These are phyloP conservation scores for Caryopteris hybrid DNA, from an alignment of 305 asterid genomes.

Conservation along the genomic window DNA sequence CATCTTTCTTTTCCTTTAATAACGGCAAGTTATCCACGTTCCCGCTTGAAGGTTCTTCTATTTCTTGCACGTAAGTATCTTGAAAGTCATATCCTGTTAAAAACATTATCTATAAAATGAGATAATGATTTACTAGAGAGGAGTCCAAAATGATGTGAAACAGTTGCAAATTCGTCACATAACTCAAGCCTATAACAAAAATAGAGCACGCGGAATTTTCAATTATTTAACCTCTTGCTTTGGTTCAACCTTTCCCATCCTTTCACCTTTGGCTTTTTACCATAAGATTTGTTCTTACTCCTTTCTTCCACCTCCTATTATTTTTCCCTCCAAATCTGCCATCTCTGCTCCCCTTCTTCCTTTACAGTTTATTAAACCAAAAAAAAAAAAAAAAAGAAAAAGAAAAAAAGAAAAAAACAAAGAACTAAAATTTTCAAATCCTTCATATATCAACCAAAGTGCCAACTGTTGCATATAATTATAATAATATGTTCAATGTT, in stretches of 20 bases:
- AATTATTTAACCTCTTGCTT: neutral
- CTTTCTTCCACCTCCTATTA: neutral
- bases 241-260: neutral
- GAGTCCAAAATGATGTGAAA: slow-evolving; percentile 2
- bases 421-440: neutral
- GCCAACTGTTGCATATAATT: neutral
- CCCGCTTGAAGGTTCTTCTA: slow-evolving; percentile 73
- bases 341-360: neutral
- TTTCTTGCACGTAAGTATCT: slow-evolving; percentile 70
- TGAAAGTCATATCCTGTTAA: slow-evolving; percentile 73
- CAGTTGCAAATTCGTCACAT: slow-evolving; percentile 3
- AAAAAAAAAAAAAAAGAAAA: too few relatives aligned
- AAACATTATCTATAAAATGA: slow-evolving; percentile 7
- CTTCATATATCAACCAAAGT: neutral
- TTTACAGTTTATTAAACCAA: neutral
- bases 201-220: neutral
- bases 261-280: neutral
- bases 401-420: too few relatives aligned
- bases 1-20: slow-evolving; percentile 54
- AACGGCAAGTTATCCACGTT: slow-evolving; percentile 47
- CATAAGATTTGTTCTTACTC: neutral
- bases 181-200: neutral
- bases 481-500: neutral
- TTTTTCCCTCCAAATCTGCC: neutral
- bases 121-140: neutral